Evolutionary conservation across 257 asterid species (phyloP).

Genomic region (Ehretia macrophylla): DNA sequence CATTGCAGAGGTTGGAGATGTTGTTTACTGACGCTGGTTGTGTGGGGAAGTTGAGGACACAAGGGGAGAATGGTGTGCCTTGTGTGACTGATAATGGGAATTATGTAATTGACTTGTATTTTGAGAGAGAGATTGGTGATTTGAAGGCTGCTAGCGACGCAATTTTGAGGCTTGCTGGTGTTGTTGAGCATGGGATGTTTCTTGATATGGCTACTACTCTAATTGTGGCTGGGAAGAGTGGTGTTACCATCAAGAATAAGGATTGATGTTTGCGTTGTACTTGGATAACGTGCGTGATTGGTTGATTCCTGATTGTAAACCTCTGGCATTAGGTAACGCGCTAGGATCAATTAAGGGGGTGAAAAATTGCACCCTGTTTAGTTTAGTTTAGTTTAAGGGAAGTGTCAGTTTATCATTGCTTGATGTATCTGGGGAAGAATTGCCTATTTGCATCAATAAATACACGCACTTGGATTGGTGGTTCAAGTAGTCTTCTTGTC

Average conservation of each 20-base stretch:
- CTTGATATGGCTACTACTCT: conserved; percentile 52
- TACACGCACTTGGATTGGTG: too few species aligned
- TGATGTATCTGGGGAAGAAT: too few species aligned
- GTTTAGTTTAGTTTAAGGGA: too few species aligned
- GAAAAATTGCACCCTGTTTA: too few species aligned
- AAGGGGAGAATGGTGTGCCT: conserved; percentile 16
- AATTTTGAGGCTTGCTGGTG: conserved; percentile 67
- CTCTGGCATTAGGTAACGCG: too few species aligned
- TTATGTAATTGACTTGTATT: conserved; percentile 53
- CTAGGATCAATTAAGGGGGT: too few species aligned
- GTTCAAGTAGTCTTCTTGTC: too few species aligned
- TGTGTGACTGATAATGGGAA: conserved; percentile 63
- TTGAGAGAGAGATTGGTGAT: conserved; percentile 56
- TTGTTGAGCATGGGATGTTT: conserved; percentile 67
- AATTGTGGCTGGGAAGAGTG: conserved; percentile 55
- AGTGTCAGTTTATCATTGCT: too few species aligned
- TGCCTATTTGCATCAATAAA: too few species aligned
- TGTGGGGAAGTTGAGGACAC: conserved; percentile 44
- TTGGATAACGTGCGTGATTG: too few species aligned
- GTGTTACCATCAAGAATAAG: conserved; percentile 49
- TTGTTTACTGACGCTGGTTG: conserved; percentile 49
- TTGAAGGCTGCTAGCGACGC: conserved; percentile 52
- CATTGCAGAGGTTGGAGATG: conserved; percentile 40
- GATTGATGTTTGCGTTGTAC: not conserved
- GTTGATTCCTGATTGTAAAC: too few species aligned